These are phyloP conservation scores for Meyerozyma guilliermondii DNA, from an alignment of 1,139 yeast genomes.

Conservation along the genomic window DNA sequence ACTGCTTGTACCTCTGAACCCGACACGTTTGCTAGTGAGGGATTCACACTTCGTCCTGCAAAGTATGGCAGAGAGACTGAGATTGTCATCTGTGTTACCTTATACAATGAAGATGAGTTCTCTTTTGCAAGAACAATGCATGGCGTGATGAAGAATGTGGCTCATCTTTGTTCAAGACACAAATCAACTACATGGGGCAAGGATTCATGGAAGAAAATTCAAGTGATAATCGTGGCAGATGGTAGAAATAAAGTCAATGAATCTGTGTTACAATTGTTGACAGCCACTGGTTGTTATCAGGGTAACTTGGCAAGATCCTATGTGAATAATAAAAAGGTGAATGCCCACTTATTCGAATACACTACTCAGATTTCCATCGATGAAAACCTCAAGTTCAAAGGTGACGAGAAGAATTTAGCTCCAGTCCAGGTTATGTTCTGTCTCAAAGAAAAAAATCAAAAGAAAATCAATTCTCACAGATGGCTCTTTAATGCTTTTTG, in stretches of 20 bases:
- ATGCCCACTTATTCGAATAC: constrained; percentile 90
- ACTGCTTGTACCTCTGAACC: constrained; percentile 93
- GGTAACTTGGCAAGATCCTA: constrained; percentile 93
- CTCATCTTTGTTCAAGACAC: constrained; percentile 76
- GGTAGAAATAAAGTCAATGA: constrained; percentile 85
- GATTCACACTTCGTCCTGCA: constrained; percentile 80
- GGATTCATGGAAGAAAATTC: constrained; percentile 93
- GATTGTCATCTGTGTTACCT: constrained; percentile 68
- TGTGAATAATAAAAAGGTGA: constrained; percentile 85
- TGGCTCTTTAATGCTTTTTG: constrained; percentile 94
- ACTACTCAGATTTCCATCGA: constrained; percentile 88
- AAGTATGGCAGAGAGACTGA: constrained; percentile 86
- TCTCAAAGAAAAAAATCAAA: constrained; percentile 80
- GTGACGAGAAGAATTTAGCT: constrained; percentile 73
- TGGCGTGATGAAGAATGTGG: constrained; percentile 86
- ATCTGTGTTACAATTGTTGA: constrained; percentile 76
- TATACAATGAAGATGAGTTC: constrained; percentile 92
- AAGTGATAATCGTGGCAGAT: constrained; percentile 84
- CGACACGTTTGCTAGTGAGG: constrained; percentile 71
- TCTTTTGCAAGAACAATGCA: constrained; percentile 90
- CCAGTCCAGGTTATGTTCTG: constrained; percentile 93
- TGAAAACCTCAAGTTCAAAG: constrained; percentile 75
- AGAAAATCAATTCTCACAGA: constrained; percentile 90
- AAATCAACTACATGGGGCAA: constrained; percentile 89
- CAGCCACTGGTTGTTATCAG: constrained; percentile 94